Conservation (phyloP, 805 yeast genomes). For the Maudiozyma barnettii region DNA sequence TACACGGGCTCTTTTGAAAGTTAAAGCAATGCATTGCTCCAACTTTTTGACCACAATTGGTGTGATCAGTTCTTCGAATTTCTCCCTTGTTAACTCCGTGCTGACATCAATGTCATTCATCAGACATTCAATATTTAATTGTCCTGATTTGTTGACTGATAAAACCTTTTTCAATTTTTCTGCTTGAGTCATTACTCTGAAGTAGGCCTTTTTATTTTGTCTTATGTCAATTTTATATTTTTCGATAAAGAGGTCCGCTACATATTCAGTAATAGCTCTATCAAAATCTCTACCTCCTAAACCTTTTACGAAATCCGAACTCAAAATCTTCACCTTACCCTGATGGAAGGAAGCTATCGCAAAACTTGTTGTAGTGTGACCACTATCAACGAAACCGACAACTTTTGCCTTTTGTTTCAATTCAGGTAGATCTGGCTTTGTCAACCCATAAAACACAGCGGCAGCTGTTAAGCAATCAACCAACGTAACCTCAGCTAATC, state of each 20-base stretch:
- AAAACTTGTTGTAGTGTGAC: conserved; percentile 90
- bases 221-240: conserved; percentile 90
- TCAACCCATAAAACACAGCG: conserved; percentile 97
- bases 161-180: conserved; percentile 90
- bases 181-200: conserved; percentile 82
- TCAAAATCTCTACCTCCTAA: conserved; percentile 98
- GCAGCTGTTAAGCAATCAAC: conserved; percentile 97
- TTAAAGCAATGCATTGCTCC: conserved; percentile 65
- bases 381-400: conserved; percentile 90
- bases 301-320: conserved; percentile 85
- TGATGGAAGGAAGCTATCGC: conserved; percentile 81
- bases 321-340: conserved; percentile 88
- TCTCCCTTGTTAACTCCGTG: conserved; percentile 76
- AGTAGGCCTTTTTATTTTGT: conserved; percentile 87
- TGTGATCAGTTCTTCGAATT: conserved; percentile 76
- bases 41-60: conserved; percentile 76
- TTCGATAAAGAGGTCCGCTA: conserved; percentile 79
- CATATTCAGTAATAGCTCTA: conserved; percentile 83
- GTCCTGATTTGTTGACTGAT: conserved; percentile 90
- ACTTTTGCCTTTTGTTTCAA: conserved; percentile 86
- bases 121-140: conserved; percentile 87
- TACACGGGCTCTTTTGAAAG: conserved; percentile 64
- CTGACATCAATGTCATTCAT: conserved; percentile 96
- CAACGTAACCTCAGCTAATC: conserved; percentile 92
- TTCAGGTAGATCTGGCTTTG: conserved; percentile 67